Conservation (phyloP, 164 flowering plant species). For the Kalanchoe fedtschenkoi region DNA sequence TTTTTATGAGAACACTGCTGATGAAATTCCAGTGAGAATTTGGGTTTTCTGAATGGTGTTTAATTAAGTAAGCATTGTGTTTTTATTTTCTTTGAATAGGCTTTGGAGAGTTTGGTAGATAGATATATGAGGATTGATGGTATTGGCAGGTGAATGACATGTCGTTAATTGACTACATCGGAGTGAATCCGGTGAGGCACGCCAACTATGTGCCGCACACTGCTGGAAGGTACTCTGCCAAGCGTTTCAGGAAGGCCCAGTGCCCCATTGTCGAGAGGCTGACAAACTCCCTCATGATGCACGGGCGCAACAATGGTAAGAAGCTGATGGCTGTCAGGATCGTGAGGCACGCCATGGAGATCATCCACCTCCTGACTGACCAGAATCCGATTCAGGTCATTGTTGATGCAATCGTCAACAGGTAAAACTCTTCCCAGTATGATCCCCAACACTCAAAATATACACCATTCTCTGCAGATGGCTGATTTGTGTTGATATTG, state of each 20-base stretch:
- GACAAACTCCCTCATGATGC: constrained; percentile 6
- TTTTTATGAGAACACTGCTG: too few relatives aligned
- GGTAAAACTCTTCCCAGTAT: neutral
- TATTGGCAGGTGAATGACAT: constrained; percentile 8
- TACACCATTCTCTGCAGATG: neutral
- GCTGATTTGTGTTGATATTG: neutral
- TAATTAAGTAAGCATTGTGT: too few relatives aligned
- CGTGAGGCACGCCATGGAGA: constrained; percentile 6
- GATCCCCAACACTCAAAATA: too few relatives aligned
- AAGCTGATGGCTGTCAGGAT: constrained; percentile 7
- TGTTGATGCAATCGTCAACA: constrained; percentile 9
- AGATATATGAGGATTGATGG: neutral
- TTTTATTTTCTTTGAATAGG: too few relatives aligned
- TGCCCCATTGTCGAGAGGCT: constrained; percentile 7
- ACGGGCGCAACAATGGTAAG: constrained; percentile 6
- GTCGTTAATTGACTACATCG: constrained; percentile 4
- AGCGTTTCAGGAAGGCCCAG: constrained; percentile 7
- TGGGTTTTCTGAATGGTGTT: too few relatives aligned
- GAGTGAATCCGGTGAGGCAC: constrained; percentile 3
- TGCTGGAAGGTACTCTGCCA: constrained; percentile 7
- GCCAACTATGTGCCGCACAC: constrained; percentile 6
- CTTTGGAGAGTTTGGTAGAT: too few relatives aligned
- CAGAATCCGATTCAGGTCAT: constrained; percentile 5
- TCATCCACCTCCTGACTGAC: constrained; percentile 5
- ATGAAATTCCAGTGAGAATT: too few relatives aligned